A percentile compares a stretch with the other conserved stretches of the same genome.
These are phyloP conservation scores for Fusarium pseudoanthophilum DNA, from an alignment of 2,329 filamentous ascomycete genomes.

Conservation along the genomic window DNA sequence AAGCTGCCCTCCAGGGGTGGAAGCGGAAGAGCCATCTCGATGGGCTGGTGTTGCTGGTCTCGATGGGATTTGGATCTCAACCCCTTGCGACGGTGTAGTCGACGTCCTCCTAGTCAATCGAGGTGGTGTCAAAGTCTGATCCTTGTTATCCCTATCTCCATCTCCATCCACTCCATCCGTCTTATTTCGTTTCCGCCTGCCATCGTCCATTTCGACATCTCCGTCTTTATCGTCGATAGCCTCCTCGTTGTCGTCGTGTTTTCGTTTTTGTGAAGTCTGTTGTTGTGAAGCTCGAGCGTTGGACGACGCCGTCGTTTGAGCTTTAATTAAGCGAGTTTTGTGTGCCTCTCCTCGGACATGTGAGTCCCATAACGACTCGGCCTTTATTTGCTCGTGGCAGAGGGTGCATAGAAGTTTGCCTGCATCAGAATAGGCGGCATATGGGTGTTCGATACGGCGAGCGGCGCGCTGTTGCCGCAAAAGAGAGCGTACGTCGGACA, in stretches of 20 bases:
- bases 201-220: slow-evolving; percentile 51
- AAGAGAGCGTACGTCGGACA: slow-evolving; percentile 84
- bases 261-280: slow-evolving; percentile 47
- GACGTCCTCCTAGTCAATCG: slow-evolving; percentile 60
- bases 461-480: slow-evolving; percentile 81
- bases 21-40: slow-evolving; percentile 55
- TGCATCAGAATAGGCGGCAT: slow-evolving; percentile 73
- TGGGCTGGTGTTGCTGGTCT: slow-evolving; percentile 69
- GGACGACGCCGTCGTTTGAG: slow-evolving; percentile 29
- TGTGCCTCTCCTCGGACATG: slow-evolving; percentile 65
- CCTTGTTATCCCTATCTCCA: slow-evolving; percentile 33
- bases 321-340: slow-evolving; percentile 40
- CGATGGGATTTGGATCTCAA: slow-evolving; percentile 72
- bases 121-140: slow-evolving; percentile 53
- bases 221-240: slow-evolving; percentile 42
- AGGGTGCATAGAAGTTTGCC: slow-evolving; percentile 75
- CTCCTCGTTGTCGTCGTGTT: slow-evolving; percentile 49
- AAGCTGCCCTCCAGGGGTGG: slow-evolving; percentile 49
- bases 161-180: slow-evolving; percentile 47
- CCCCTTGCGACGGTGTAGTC: slow-evolving; percentile 63
- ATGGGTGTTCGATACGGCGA: slow-evolving; percentile 76
- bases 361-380: slow-evolving; percentile 73
- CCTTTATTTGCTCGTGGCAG: slow-evolving; percentile 72
- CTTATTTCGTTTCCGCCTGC: slow-evolving; percentile 60
- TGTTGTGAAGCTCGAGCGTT: slow-evolving; percentile 30